Base-by-base conservation (phyloP, 2,329 filamentous ascomycete genomes). In the Hymenoscyphus fraxineus region DNA sequence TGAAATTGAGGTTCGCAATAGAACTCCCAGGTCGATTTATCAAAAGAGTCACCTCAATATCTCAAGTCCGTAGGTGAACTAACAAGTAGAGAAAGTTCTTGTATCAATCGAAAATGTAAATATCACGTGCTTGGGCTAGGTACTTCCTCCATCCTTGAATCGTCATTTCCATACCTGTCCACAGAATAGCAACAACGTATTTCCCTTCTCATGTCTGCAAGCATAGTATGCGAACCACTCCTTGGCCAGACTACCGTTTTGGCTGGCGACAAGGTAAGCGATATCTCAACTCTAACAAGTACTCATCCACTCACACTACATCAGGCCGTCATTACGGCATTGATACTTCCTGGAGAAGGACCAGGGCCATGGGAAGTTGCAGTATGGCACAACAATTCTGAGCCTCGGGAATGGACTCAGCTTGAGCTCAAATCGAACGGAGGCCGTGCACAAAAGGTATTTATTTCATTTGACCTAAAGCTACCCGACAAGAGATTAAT, bases 371-470 rank as follows among this genome's bases (percentile, higher is more conserved):
- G 55, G 61, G 61, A 62, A 13, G 61, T 41, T 31, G 61, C 61
- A 19, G 13, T 62, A 13, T 62, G 61, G 61, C 61, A 62, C 55
- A 62, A 62, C 27, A 62, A 35, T 39, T 40, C 61, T n/a, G 54
- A 41, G 41, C 51, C 54, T 47, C 35, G 61, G 19, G 54, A 58
- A n/a, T 62, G 61, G 61, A 31, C 19, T 47, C 54, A 58, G 22
- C 39, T 39, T 2, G 38, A 62, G 2, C 61, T 62, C 16, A 15
- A 58, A 51, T 47, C 16, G 19, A 40, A 32, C 22, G 61, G 38
- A 51, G 15, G 44, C 12, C n/a, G 22, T 15, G 61, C 40, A n/a
- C 61, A 58, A n/a, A n/a, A 56, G 13, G 51, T 56, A 56, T 56
- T 13, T 56, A 56, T 56, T 13, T 56, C 15, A 32, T 31, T 19